Percentiles rank a stretch among this genome's conserved stretches.
These are phyloP conservation scores for Akanthomyces uredinophilus DNA, from an alignment of 2,329 filamentous ascomycete genomes.

Conservation along the genomic window DNA sequence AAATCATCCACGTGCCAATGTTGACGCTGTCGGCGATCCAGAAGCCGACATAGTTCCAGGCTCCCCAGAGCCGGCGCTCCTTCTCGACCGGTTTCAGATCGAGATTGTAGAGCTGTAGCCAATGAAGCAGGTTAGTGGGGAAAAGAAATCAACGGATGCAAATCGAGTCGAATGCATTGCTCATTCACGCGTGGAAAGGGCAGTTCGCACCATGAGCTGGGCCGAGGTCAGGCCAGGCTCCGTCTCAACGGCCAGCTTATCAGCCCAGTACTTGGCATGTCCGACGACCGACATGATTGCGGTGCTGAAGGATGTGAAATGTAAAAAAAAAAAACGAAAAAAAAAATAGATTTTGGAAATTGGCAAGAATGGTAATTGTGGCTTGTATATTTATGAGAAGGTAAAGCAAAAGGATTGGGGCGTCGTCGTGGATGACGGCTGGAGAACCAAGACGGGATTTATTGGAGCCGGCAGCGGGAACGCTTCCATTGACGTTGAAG, in stretches of 20 bases:
- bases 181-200: neutral
- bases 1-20: conserved; percentile 94
- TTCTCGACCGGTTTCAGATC: conserved; percentile 79
- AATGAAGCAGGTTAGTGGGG: neutral
- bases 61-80: conserved; percentile 73
- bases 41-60: conserved; percentile 85
- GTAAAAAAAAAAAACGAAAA: neutral
- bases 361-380: neutral
- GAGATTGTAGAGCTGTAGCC: conserved; percentile 64
- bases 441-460: neutral
- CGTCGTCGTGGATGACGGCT: neutral
- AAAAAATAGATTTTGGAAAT: no score
- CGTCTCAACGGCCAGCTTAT: conserved; percentile 65
- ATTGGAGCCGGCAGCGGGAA: neutral
- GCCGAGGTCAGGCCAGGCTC: conserved; percentile 72
- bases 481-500: neutral
- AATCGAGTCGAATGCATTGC: neutral
- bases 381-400: neutral
- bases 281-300: conserved; percentile 21
- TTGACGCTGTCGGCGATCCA: conserved; percentile 85
- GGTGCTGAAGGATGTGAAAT: neutral
- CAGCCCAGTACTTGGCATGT: conserved; percentile 37
- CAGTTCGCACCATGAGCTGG: conserved; percentile 64
- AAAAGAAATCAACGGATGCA: conserved; percentile 1
- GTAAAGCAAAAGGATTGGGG: neutral